Percentiles rank a stretch among this genome's conserved stretches.
phyloP scores from a whole-genome alignment of 2,329 filamentous ascomycete genomes.

The Juglanconis sp. region DNA sequence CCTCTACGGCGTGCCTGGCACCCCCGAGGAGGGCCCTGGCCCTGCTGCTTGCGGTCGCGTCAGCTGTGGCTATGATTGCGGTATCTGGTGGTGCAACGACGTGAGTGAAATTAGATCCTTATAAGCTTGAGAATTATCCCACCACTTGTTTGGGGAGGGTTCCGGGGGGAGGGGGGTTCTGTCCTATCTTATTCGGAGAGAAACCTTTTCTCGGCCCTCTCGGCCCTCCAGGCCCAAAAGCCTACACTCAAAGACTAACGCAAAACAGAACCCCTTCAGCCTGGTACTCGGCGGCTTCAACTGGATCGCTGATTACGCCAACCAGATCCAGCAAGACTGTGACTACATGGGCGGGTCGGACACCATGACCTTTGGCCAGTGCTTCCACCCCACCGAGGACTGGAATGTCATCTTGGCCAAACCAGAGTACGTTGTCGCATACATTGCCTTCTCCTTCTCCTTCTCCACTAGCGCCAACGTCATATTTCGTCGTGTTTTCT shows the following conservation, averaged over 20 bases:
- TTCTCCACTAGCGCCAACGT: background rate
- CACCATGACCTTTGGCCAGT: background rate
- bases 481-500: background rate
- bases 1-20: constrained; percentile 15
- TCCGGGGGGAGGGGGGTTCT: no score
- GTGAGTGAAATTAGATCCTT: constrained; percentile 12
- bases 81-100: constrained; percentile 26
- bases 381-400: background rate
- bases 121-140: background rate
- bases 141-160: no score
- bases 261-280: background rate
- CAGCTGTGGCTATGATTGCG: constrained; percentile 20
- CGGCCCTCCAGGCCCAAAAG: background rate
- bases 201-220: background rate
- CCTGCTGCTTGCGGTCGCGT: constrained; percentile 19
- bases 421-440: background rate
- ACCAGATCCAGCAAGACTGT: background rate
- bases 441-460: background rate
- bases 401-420: constrained; percentile 1
- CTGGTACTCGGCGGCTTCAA: background rate
- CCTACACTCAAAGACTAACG: background rate
- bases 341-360: background rate
- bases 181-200: background rate
- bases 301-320: background rate
- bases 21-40: constrained; percentile 16